These are phyloP conservation scores for Licmophora abbreviata DNA, from an alignment of 108 stramenopile species.

Conservation along the genomic window DNA sequence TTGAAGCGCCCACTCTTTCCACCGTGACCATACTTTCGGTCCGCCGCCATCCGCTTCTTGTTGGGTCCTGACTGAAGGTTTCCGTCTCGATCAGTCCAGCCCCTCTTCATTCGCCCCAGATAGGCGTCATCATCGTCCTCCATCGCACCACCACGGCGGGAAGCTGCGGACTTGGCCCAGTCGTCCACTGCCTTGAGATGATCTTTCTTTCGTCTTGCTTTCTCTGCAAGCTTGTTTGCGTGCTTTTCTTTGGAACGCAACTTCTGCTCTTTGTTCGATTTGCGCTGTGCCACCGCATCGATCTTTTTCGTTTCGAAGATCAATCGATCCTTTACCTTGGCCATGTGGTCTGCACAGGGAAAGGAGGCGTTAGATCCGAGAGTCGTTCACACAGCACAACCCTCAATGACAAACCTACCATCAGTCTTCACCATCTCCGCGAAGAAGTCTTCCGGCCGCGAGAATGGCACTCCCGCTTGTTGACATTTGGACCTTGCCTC, in stretches of 20 bases:
- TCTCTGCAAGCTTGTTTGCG: constrained; percentile 83
- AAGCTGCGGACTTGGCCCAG: constrained; percentile 74
- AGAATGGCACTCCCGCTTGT: constrained; percentile 56
- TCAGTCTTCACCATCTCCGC: constrained; percentile 99
- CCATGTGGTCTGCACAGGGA: constrained; percentile 72
- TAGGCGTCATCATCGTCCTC: constrained; percentile 54
- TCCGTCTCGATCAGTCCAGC: constrained; percentile 13
- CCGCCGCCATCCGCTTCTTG: constrained; percentile 50
- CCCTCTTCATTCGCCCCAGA: constrained; percentile 4
- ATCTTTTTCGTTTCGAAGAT: constrained; percentile 98
- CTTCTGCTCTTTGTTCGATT: constrained; percentile 49
- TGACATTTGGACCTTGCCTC: constrained; percentile 56
- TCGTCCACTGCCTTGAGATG: constrained; percentile 79
- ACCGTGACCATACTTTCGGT: constrained; percentile 76
- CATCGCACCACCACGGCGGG: constrained; percentile 41
- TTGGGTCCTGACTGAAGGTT: constrained; percentile 24
- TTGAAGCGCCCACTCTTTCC: constrained; percentile 83
- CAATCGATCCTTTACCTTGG: constrained; percentile 94
- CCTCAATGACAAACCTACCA: constrained; percentile 64
- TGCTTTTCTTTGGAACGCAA: constrained; percentile 44
- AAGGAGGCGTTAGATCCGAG: not conserved
- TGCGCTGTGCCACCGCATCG: constrained; percentile 85
- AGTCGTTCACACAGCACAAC: not conserved
- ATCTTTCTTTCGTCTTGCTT: constrained; percentile 81
- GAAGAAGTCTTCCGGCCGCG: constrained; percentile 94